phyloP scores from a whole-genome alignment of 345 rosid species.

The Raphanus sativus region DNA sequence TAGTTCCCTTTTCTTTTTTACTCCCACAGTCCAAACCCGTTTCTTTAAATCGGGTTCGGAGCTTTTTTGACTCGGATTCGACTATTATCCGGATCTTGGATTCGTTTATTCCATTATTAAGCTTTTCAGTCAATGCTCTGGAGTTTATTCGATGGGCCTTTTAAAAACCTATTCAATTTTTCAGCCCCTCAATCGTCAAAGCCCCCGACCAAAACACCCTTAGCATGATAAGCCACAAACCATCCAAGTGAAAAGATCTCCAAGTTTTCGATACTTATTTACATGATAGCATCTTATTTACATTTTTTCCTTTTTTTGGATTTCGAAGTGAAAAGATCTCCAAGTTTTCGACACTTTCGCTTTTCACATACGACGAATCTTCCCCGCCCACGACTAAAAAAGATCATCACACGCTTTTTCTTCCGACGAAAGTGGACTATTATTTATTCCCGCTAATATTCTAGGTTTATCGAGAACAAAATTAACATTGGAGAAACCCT shows the following conservation, averaged over 20 bases:
- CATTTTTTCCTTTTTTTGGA: neutral
- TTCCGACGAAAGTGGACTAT: slow-evolving; percentile 13
- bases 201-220: no score
- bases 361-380: neutral
- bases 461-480: neutral
- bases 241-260: no score
- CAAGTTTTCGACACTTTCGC: slow-evolving; percentile 1
- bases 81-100: slow-evolving; percentile 2
- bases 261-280: no score
- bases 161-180: neutral
- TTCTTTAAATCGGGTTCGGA: slow-evolving; percentile 7
- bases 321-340: neutral
- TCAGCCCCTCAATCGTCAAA: neutral
- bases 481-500: neutral
- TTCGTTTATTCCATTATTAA: neutral
- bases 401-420: slow-evolving; percentile 5
- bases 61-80: slow-evolving; percentile 3
- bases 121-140: neutral
- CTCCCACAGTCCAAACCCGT: slow-evolving; percentile 17
- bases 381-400: neutral
- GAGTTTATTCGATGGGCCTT: slow-evolving; percentile 24
- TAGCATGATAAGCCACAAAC: no score
- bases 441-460: neutral
- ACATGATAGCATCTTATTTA: neutral
- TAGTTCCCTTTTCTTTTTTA: neutral